Base-by-base conservation (phyloP, 2,329 filamentous ascomycete genomes). In the Zymoseptoria ardabiliae region DNA sequence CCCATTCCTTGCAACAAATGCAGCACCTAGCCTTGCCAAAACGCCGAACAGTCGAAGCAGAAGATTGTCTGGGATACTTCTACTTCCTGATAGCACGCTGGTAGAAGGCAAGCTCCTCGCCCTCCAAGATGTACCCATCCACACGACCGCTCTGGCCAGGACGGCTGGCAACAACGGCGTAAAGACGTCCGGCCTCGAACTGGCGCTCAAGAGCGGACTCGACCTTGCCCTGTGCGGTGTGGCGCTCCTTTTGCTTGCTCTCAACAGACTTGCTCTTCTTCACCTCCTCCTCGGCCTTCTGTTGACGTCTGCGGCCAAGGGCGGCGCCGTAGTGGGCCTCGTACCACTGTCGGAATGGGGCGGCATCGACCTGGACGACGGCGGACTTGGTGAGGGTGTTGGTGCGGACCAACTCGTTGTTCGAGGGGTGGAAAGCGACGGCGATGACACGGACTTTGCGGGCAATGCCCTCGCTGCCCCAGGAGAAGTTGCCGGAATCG, bases 401-500 rank as follows among this genome's bases (percentile, higher is more conserved):
- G 81, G 94, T 99, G 77, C 94, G 94, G 85, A 99, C 92, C 73
- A 99, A 87, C 84, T 99, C 94, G 91, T 99, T 99, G 92, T 99
- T 99, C 79, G 93, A 97, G 66, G 94, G 95, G 83, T 99, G 95
- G 90, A 91, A 99, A 78, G 88, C 89, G 82, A 99, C 95, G 75
- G 84, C 91, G 79, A 99, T 97, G 79, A 99, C 90, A 85, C 95
- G 94, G 81, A 90, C 91, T 88, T 99, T 99, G 87, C 94, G 93
- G 81, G 93, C 90, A 81, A 91, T 84, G 76, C 93, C 92, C 86
- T 99, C 94, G 70, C 91, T 97, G 75, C 90, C 93, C 94, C 94
- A 99, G 75, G 92, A 92, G 82, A 97, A 99, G 88, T 99, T 99
- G 78, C 94, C 94, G 69, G 91, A 88, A 79, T 99, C 94, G 82